Conservation (phyloP, 768 basidiomycete species). For the Panaeolus cyanescens region DNA sequence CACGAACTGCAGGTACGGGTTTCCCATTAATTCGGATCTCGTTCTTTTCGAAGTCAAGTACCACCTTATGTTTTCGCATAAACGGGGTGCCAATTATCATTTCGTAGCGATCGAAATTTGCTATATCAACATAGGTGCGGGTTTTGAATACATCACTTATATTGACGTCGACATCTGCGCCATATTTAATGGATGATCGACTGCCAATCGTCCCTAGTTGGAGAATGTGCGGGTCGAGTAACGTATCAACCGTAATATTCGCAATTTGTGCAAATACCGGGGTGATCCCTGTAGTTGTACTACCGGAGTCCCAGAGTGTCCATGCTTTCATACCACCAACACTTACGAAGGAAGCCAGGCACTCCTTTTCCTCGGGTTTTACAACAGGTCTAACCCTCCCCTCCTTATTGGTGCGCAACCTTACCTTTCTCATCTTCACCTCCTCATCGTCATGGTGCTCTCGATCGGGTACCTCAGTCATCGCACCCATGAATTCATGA, state of each 20-base stretch:
- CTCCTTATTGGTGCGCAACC: not conserved
- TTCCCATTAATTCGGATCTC: conserved; percentile 11
- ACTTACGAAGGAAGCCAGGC: conserved; percentile 10
- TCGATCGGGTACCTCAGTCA: not conserved
- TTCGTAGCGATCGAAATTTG: conserved; percentile 37
- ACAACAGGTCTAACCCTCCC: not conserved
- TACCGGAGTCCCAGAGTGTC: conserved; percentile 24
- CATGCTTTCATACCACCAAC: conserved; percentile 13
- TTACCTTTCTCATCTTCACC: not conserved
- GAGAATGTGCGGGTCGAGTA: conserved; percentile 18
- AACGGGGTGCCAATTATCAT: conserved; percentile 37
- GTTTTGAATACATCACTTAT: conserved; percentile 1
- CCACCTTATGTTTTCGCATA: conserved; percentile 21
- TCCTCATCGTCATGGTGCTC: not conserved
- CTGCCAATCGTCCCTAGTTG: conserved; percentile 35
- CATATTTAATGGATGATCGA: conserved; percentile 27
- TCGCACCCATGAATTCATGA: not conserved
- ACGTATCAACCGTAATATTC: conserved; percentile 7
- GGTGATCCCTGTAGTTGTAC: conserved; percentile 18
- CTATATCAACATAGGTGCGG: conserved; percentile 29
- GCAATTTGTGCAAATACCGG: conserved; percentile 17
- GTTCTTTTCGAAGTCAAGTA: conserved; percentile 23
- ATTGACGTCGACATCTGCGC: conserved; percentile 12
- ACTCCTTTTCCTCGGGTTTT: conserved; percentile 12
- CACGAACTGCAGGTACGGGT: not conserved